Evolutionary conservation across 2,329 filamentous ascomycete genomes (phyloP).

Genomic region (Sporothrix protearum): DNA sequence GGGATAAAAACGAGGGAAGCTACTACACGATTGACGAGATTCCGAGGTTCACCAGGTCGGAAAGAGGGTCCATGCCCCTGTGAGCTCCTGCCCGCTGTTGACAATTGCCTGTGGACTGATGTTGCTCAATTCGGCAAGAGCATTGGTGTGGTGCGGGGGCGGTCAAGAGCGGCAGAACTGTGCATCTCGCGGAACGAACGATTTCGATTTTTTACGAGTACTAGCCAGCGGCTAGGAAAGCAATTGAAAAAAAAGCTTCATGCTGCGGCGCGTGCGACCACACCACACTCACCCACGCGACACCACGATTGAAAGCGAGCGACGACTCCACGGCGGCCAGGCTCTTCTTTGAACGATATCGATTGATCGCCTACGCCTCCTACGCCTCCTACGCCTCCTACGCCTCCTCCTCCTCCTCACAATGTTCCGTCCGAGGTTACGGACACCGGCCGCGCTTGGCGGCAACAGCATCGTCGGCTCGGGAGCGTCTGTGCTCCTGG

Average conservation of each 20-base stretch:
- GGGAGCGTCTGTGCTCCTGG: conserved; percentile 32
- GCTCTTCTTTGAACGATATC: background rate
- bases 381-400: background rate
- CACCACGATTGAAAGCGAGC: background rate
- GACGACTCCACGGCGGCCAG: background rate
- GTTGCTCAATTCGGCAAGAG: background rate
- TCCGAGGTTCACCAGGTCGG: background rate
- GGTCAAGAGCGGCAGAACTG: conserved; percentile 22
- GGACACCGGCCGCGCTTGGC: conserved; percentile 45
- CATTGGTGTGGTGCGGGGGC: background rate
- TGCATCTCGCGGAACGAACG: background rate
- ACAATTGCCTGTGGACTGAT: background rate
- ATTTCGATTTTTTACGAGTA: no score
- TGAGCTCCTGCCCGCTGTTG: background rate
- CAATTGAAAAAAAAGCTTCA: conserved; percentile 13
- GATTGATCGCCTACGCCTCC: background rate
- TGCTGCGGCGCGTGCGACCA: background rate
- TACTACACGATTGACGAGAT: background rate
- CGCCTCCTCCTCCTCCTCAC: conserved; percentile 16
- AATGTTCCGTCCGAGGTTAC: conserved; percentile 55
- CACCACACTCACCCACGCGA: background rate
- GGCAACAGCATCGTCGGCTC: conserved; percentile 30
- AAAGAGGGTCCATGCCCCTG: background rate
- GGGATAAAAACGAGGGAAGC: background rate
- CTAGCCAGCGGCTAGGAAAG: background rate